Base-by-base conservation (phyloP, 495 filamentous ascomycete species). In the Viridothelium virens region DNA sequence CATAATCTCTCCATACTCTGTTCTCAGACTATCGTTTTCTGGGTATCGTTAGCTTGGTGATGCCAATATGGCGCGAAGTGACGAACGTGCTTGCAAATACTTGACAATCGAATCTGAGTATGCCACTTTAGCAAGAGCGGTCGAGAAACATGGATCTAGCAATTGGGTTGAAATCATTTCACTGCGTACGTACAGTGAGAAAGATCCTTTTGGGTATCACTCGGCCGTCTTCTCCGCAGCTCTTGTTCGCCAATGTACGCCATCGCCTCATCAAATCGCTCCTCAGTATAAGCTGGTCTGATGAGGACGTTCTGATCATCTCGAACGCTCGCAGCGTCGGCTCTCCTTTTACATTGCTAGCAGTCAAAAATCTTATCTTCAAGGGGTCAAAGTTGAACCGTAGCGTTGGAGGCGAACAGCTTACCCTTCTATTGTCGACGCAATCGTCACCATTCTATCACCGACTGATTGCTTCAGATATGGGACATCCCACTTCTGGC, bases 1-100 rank as follows among this genome's bases (percentile, higher is more conserved):
- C 71, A 82, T 83, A 5, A 92, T 82, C 2, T 75, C 41, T 1
- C 69, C 37, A 74, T 90, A 92, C 72, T 92, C 89, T 66, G 81
- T 73, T 2, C 84, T 83, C 18, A 92, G 80, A 71, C 92, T 92
- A 72, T 91, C 85, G 71, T 92, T 90, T 78, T 92, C 82, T 86
- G 59, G 38, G 47, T 4, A 9, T 7, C 12, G 36, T 37, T 37
- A 62, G 36, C 16, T 34, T 38, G 12, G 25, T 2, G 14, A 36
- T 38, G 46, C 2, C 10, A 3, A 38, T 47, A 33, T 16, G 31
- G 25, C 12, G 16, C 37, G 33, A 56, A 38, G 9, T 12, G 36
- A 65, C 75, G 63, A 69, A 80, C 79, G 81, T 50, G 80, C 79
- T 77, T 83, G 81, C 3, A 79, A 76, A 70, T 83, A 83, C 65